phyloP scores from a whole-genome alignment of 805 yeast genomes.

The Teunomyces panamensis region DNA sequence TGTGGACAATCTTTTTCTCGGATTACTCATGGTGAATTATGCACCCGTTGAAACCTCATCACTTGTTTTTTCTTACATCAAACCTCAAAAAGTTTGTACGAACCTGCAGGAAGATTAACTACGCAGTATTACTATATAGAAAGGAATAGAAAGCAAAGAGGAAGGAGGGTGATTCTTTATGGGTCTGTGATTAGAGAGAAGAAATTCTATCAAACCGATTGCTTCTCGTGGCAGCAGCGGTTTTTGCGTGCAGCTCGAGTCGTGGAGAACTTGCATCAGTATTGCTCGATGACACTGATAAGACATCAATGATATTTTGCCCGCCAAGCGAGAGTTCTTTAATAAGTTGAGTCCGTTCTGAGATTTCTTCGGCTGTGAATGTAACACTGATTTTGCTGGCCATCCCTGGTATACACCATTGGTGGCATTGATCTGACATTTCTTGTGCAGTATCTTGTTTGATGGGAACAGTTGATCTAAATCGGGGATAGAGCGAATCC shows the following conservation, averaged over 20 bases:
- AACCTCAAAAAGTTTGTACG: neutral
- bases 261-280: neutral
- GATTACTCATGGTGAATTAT: conserved; percentile 15
- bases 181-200: neutral
- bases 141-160: no score
- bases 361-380: neutral
- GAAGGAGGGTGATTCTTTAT: no score
- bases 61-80: conserved; percentile 2
- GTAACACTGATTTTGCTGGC: neutral
- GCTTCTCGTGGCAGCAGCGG: neutral
- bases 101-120: neutral
- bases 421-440: neutral
- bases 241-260: neutral
- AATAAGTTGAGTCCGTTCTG: neutral
- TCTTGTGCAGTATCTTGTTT: neutral
- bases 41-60: conserved; percentile 3
- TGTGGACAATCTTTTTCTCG: conserved; percentile 35
- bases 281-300: neutral
- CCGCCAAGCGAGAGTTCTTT: neutral
- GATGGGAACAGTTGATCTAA: neutral
- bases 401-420: neutral
- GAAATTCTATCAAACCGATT: neutral
- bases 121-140: no score
- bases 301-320: neutral
- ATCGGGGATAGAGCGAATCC: neutral